A percentile compares a stretch with the other conserved stretches of the same genome.
Conservation (phyloP, 148 eudicot species). For the Fagopyrum homotropicum region DNA sequence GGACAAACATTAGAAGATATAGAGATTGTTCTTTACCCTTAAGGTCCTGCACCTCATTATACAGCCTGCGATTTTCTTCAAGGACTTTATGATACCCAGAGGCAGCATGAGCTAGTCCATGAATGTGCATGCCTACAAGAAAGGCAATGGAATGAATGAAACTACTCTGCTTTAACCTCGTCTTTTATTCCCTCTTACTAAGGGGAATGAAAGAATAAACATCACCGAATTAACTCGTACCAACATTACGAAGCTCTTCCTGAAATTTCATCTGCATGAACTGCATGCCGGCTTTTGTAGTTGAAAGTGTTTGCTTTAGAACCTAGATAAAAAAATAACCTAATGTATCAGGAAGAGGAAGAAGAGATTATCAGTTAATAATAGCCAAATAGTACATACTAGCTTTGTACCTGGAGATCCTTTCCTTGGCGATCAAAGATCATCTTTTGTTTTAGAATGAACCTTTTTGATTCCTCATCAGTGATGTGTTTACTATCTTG, state of each 20-base stretch:
- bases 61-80: conserved; percentile 87
- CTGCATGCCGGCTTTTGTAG: conserved; percentile 90
- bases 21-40: conserved; percentile 43
- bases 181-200: neutral
- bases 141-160: neutral
- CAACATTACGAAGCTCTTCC: conserved; percentile 78
- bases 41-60: conserved; percentile 97
- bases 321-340: conserved; percentile 28
- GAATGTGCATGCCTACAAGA: conserved; percentile 61
- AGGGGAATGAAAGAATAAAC: neutral
- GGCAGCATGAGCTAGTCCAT: conserved; percentile 91
- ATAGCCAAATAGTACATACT: neutral
- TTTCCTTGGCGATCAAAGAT: conserved; percentile 63
- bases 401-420: conserved; percentile 57
- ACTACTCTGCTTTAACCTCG: neutral
- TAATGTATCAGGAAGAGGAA: conserved; percentile 1
- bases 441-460: conserved; percentile 42
- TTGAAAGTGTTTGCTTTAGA: conserved; percentile 62
- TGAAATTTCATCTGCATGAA: conserved; percentile 81
- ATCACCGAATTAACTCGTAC: conserved; percentile 28
- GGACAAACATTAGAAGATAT: neutral
- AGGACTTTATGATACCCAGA: conserved; percentile 95
- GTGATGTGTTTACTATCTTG: conserved; percentile 15
- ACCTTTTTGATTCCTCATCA: conserved; percentile 50
- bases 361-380: neutral